These are phyloP conservation scores for Botrytis elliptica DNA, from an alignment of 2,329 filamentous ascomycete species.

Conservation along the genomic window DNA sequence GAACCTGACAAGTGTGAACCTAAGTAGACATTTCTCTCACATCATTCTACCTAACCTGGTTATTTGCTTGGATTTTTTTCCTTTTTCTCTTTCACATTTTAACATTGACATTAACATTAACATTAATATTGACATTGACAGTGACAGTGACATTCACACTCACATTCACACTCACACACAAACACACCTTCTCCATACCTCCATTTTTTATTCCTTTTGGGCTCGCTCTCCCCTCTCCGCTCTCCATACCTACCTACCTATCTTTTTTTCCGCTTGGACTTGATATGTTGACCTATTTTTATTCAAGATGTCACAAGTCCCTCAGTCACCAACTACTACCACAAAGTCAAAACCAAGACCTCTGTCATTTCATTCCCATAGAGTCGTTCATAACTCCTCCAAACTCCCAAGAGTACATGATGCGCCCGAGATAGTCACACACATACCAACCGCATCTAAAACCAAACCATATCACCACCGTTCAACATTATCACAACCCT, in stretches of 20 bases:
- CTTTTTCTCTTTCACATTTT: not conserved
- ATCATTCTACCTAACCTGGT: not conserved
- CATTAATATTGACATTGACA: not conserved
- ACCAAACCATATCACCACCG: not conserved
- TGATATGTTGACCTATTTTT: slow-evolving; percentile 20
- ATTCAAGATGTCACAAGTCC: slow-evolving; percentile 22
- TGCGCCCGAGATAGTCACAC: slow-evolving; percentile 20
- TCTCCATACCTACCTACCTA: too few relatives aligned
- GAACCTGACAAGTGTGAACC: slow-evolving; percentile 1
- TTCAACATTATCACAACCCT: slow-evolving; percentile 8
- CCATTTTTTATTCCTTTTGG: not conserved
- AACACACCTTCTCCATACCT: not conserved
- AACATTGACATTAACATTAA: not conserved
- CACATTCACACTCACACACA: too few relatives aligned
- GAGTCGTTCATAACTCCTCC: slow-evolving; percentile 22
- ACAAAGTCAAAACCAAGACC: slow-evolving; percentile 18
- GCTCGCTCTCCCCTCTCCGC: not conserved
- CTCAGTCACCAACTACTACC: slow-evolving; percentile 7
- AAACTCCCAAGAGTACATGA: slow-evolving; percentile 25
- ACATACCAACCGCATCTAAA: not conserved
- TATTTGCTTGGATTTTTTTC: not conserved
- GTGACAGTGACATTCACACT: not conserved
- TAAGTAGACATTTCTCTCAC: not conserved
- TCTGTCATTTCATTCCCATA: slow-evolving; percentile 22
- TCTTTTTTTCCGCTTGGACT: slow-evolving; percentile 1